phyloP scores from a whole-genome alignment of 805 yeast genomes.

The Cephaloascus fragrans region DNA sequence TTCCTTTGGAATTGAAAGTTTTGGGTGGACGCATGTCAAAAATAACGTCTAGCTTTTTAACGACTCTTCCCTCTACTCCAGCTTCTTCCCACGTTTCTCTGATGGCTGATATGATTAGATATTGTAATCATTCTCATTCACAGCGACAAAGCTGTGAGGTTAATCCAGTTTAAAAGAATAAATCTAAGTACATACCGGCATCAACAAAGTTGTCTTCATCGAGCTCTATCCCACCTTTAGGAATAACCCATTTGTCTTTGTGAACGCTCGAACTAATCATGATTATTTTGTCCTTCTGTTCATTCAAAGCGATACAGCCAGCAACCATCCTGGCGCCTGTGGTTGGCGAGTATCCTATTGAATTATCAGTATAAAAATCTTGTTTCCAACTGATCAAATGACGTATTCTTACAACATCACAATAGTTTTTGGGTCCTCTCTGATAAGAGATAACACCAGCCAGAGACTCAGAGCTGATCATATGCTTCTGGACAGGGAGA shows the following conservation, averaged over 20 bases:
- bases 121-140: too few species aligned
- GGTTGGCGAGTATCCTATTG: conserved; percentile 34
- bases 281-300: conserved; percentile 49
- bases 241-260: conserved; percentile 72
- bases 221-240: conserved; percentile 90
- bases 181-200: conserved; percentile 1
- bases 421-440: too few species aligned
- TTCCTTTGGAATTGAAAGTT: conserved; percentile 5
- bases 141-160: too few species aligned
- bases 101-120: conserved; percentile 45
- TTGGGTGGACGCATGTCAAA: conserved; percentile 49
- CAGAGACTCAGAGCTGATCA: too few species aligned
- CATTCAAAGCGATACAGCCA: conserved; percentile 73
- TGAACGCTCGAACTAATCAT: conserved; percentile 71
- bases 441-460: too few species aligned
- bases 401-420: too few species aligned
- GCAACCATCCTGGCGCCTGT: conserved; percentile 86
- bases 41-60: conserved; percentile 49
- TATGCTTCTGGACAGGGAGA: too few species aligned
- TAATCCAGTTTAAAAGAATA: too few species aligned
- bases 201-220: conserved; percentile 49
- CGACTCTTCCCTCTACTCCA: conserved; percentile 67
- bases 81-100: conserved; percentile 99
- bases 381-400: too few species aligned
- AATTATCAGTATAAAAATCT: too few species aligned